Percentiles rank a stretch among this genome's conserved stretches.
phyloP scores from a whole-genome alignment of 1,139 yeast genomes.

The Arxiozyma telluris region DNA sequence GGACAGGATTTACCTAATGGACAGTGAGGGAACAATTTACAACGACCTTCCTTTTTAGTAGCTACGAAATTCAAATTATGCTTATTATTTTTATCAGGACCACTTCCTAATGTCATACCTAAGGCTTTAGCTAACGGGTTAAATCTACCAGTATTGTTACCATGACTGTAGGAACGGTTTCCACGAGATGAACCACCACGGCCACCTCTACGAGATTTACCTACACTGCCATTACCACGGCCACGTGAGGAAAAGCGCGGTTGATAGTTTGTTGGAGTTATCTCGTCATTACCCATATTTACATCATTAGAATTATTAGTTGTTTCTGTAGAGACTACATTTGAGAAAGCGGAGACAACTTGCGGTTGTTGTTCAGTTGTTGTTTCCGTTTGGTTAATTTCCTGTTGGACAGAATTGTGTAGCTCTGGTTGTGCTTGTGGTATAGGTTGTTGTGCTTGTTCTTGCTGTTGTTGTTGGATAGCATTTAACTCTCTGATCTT shows the following conservation, averaged over 20 bases:
- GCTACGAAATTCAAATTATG: conserved; percentile 21
- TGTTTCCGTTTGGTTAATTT: conserved; percentile 9
- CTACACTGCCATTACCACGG: conserved; percentile 14
- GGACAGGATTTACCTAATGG: conserved; percentile 52
- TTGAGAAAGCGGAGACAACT: conserved; percentile 25
- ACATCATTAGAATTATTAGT: conserved; percentile 6
- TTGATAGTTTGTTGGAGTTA: conserved; percentile 12
- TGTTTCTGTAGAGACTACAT: conserved; percentile 17
- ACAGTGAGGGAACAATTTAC: conserved; percentile 75
- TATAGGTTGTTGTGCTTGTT: conserved; percentile 13
- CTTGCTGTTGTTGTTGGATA: conserved; percentile 7
- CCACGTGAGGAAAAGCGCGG: conserved; percentile 14
- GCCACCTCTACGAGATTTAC: conserved; percentile 21
- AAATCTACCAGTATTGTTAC: conserved; percentile 23
- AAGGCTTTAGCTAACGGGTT: conserved; percentile 30
- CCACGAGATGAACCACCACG: conserved; percentile 19
- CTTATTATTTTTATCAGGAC: background rate
- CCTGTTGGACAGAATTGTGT: conserved; percentile 6
- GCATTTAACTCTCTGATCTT: conserved; percentile 23
- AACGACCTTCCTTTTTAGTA: conserved; percentile 50
- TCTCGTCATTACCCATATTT: conserved; percentile 6
- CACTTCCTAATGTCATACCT: conserved; percentile 20
- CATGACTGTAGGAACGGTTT: conserved; percentile 22
- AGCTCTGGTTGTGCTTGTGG: background rate
- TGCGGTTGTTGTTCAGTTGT: conserved; percentile 9